Base-by-base conservation (phyloP, 1,139 yeast genomes). In the Kodamaea anthophila region DNA sequence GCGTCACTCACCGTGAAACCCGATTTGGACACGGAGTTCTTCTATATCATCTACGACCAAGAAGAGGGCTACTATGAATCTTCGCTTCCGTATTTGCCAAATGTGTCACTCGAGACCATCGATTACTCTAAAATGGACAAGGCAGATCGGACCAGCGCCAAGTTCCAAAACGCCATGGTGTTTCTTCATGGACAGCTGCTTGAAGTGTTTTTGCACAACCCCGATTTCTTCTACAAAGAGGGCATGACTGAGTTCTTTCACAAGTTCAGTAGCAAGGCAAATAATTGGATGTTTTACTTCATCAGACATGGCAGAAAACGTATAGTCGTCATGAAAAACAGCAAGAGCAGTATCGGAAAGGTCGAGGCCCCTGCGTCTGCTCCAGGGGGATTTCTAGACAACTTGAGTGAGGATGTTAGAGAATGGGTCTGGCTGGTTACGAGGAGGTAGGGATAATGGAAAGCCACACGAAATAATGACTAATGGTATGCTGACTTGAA, bases 201-300 rank as follows among this genome's bases (percentile, higher is more conserved):
- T 8, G 57, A 56, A 23, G 44, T 65, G 13, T 62, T 63, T 32
- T 36, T 58, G 21, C 53, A 27, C 9, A 45, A 47, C 33, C 43
- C 46, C 22, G 60, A 60, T 36, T 52, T 54, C 34, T 35, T 35
- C 1, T 30, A 38, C 3, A 34, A 36, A 1, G 31, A 39, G 3
- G 42, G 45, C 22, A 41, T 56, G 29, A 42, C 50, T 21, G 72
- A 66, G 43, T 62, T 52, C 39, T 60, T 64, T 32, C 71, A 66
- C 42, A 66, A 66, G 37, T 65, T 65, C 42, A 55, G 60, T 33
- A 58, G 56, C 32, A 58, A 55, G 32, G 39, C 42, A 18, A 63
- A 58, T 32, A 70, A 65, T 42, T 66, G 72, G 71, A 60, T 65
- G 61, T 55, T 66, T 39, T 66, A 66, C 44, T 60, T 57, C 36